Conservation (phyloP, 2,329 filamentous ascomycete species). For the Scedosporium minutisporum region DNA sequence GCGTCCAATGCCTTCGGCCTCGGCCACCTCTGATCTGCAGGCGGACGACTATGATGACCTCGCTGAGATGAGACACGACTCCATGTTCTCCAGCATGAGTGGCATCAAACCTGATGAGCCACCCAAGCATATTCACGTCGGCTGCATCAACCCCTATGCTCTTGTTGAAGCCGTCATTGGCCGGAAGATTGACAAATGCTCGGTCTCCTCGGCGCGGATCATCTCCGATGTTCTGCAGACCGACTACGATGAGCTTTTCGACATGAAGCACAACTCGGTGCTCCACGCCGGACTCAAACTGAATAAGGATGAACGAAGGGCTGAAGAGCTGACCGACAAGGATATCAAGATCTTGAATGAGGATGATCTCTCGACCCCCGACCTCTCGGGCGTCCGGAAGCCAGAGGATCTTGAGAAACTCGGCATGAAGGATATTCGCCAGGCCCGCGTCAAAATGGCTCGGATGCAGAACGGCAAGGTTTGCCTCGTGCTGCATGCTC, state of each 20-base stretch:
- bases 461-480: slow-evolving; percentile 35
- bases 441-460: slow-evolving; percentile 28
- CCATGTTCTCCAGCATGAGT: too few species aligned
- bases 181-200: slow-evolving; percentile 27
- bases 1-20: background rate
- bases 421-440: slow-evolving; percentile 26
- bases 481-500: slow-evolving; percentile 26
- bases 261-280: slow-evolving; percentile 31
- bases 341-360: slow-evolving; percentile 14
- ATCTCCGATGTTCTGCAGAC: slow-evolving; percentile 33
- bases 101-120: slow-evolving; percentile 9
- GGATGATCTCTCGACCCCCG: slow-evolving; percentile 30
- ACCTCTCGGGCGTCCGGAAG: slow-evolving; percentile 27
- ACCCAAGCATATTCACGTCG: slow-evolving; percentile 27
- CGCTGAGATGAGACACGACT: too few species aligned
- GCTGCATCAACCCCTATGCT: slow-evolving; percentile 34
- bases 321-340: slow-evolving; percentile 13
- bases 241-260: slow-evolving; percentile 37
- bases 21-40: too few species aligned
- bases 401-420: slow-evolving; percentile 30
- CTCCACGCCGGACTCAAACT: slow-evolving; percentile 32
- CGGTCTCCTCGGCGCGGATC: slow-evolving; percentile 22
- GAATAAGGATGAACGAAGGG: slow-evolving; percentile 25
- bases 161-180: slow-evolving; percentile 33
- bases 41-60: too few species aligned